These are phyloP conservation scores for Botrytis tulipae DNA, from an alignment of 2,329 filamentous ascomycete genomes.

Conservation along the genomic window DNA sequence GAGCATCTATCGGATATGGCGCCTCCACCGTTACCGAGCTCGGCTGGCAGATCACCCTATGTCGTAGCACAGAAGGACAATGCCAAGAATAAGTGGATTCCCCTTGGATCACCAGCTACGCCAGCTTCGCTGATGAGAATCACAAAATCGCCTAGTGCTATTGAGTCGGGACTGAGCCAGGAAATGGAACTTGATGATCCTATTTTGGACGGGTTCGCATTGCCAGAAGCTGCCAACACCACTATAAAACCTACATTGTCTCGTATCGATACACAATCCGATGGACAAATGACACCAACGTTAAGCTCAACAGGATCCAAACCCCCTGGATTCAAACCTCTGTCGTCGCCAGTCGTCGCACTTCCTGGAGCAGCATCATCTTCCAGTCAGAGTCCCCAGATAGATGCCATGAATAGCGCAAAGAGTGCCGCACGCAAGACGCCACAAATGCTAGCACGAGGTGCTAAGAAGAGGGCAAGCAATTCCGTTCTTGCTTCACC, in stretches of 20 bases:
- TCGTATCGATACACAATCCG: slow-evolving; percentile 52
- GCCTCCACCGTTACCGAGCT: slow-evolving; percentile 62
- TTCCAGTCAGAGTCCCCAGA: slow-evolving; percentile 51
- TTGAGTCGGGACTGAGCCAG: slow-evolving; percentile 43
- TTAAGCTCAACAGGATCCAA: slow-evolving; percentile 42
- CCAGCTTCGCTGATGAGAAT: slow-evolving; percentile 86
- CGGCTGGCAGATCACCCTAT: slow-evolving; percentile 65
- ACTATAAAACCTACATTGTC: slow-evolving; percentile 48
- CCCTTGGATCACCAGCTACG: slow-evolving; percentile 63
- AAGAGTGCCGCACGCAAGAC: slow-evolving; percentile 48
- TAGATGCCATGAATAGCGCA: slow-evolving; percentile 53
- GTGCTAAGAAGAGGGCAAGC: slow-evolving; percentile 68
- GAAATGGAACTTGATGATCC: slow-evolving; percentile 49
- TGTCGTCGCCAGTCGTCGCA: slow-evolving; percentile 47
- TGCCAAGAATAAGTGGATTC: slow-evolving; percentile 39
- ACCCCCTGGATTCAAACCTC: slow-evolving; percentile 41
- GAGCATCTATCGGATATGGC: slow-evolving; percentile 65
- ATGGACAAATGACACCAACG: slow-evolving; percentile 54
- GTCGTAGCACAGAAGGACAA: slow-evolving; percentile 54
- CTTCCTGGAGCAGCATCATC: slow-evolving; percentile 43
- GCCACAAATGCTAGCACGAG: slow-evolving; percentile 53
- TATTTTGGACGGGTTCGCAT: slow-evolving; percentile 63
- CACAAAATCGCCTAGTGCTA: slow-evolving; percentile 41
- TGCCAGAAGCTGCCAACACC: slow-evolving; percentile 69
- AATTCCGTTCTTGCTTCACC: slow-evolving; percentile 79